Evolutionary conservation across 345 rosid genomes (phyloP).

Genomic region (Aegle marmelos): DNA sequence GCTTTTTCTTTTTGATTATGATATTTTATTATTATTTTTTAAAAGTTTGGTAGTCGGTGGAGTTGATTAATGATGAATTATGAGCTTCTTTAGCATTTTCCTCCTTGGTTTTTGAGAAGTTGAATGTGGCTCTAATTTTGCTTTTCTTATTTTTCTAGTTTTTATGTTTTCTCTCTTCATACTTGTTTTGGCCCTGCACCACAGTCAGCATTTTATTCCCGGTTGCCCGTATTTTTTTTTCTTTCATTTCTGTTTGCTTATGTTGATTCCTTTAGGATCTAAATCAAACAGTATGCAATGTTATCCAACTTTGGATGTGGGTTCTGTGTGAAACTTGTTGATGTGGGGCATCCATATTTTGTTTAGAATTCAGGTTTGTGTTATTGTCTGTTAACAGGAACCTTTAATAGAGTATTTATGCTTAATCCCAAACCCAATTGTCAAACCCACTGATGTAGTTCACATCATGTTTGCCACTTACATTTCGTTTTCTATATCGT

Average conservation of each 20-base stretch:
- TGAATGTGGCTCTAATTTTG: constrained; percentile 16
- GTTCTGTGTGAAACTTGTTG: constrained; percentile 11
- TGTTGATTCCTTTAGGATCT: neutral
- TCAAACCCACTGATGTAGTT: neutral
- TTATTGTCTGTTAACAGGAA: neutral
- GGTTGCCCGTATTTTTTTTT: too few species aligned
- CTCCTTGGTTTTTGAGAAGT: constrained; percentile 1
- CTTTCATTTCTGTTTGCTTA: neutral
- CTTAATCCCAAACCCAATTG: neutral
- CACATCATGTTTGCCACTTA: neutral
- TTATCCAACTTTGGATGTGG: constrained; percentile 3
- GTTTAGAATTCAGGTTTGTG: constrained; percentile 3
- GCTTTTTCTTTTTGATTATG: constrained; percentile 6
- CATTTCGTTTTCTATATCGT: constrained; percentile 15
- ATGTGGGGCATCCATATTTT: neutral
- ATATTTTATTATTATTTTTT: constrained; percentile 11
- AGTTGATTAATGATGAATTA: constrained; percentile 18
- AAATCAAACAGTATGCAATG: neutral
- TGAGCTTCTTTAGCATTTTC: constrained; percentile 17
- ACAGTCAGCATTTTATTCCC: neutral
- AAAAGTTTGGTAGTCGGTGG: constrained; percentile 26
- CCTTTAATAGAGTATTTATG: neutral
- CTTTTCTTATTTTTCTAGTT: neutral
- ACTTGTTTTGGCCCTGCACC: neutral
- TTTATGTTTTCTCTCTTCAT: neutral